Percentiles rank a stretch among this genome's conserved stretches.
Evolutionary conservation across 495 filamentous ascomycete species (phyloP).

Genomic region (Choiromyces venosus): DNA sequence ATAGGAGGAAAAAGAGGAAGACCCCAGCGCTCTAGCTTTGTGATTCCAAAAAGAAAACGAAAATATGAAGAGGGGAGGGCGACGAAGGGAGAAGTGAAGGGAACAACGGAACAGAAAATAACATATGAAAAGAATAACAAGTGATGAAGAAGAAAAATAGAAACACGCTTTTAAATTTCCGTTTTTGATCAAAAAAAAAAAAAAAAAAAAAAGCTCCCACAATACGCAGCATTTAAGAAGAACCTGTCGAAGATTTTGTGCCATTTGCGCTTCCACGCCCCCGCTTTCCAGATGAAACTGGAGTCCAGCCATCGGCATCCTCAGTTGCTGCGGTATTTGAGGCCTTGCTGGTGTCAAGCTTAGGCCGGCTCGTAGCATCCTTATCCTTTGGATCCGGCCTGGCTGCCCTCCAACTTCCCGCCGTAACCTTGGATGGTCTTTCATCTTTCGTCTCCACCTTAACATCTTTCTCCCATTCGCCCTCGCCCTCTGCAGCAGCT

Average conservation of each 20-base stretch:
- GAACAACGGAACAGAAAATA: neutral
- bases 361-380: slow-evolving; percentile 20
- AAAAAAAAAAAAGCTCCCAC: slow-evolving; percentile 20
- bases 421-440: slow-evolving; percentile 8
- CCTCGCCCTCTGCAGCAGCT: slow-evolving; percentile 15
- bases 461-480: slow-evolving; percentile 18
- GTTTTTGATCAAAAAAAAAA: slow-evolving; percentile 10
- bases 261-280: slow-evolving; percentile 22
- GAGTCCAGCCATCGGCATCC: slow-evolving; percentile 32
- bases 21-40: slow-evolving; percentile 37
- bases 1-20: slow-evolving; percentile 21
- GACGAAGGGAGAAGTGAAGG: neutral
- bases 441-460: slow-evolving; percentile 13
- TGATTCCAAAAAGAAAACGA: slow-evolving; percentile 38
- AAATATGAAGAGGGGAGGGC: slow-evolving; percentile 29
- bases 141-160: neutral
- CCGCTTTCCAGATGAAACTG: slow-evolving; percentile 28
- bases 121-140: neutral
- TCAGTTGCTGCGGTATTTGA: slow-evolving; percentile 16
- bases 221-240: slow-evolving; percentile 22
- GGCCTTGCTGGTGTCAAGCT: slow-evolving; percentile 22
- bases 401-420: slow-evolving; percentile 21
- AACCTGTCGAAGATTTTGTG: slow-evolving; percentile 13
- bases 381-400: slow-evolving; percentile 28
- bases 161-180: slow-evolving; percentile 5